Percentiles rank a stretch among this genome's conserved stretches.
These are phyloP conservation scores for Macrocybe gigantea DNA, from an alignment of 768 basidiomycete species.

Conservation along the genomic window DNA sequence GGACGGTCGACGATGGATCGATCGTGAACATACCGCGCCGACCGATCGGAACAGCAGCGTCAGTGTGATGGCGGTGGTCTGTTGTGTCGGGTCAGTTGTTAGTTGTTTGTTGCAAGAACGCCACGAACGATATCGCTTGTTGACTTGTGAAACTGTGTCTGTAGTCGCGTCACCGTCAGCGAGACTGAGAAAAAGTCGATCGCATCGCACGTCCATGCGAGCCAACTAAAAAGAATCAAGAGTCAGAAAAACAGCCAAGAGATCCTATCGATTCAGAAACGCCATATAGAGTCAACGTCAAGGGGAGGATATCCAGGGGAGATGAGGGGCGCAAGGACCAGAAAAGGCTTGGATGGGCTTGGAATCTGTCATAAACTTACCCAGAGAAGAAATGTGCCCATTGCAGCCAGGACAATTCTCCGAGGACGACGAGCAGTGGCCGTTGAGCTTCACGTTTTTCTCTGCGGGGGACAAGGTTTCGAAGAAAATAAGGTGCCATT, in stretches of 20 bases:
- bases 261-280: neutral
- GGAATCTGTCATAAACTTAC: slow-evolving; percentile 31
- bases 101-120: neutral
- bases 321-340: slow-evolving; percentile 3
- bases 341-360: slow-evolving; percentile 2
- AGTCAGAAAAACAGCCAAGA: neutral
- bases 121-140: slow-evolving; percentile 35
- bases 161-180: slow-evolving; percentile 43
- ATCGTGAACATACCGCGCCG: slow-evolving; percentile 46
- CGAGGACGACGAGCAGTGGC: slow-evolving; percentile 38
- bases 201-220: slow-evolving; percentile 85
- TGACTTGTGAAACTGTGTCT: slow-evolving; percentile 38
- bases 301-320: neutral
- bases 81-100: slow-evolving; percentile 1
- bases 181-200: slow-evolving; percentile 84
- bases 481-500: slow-evolving; percentile 46
- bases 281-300: neutral
- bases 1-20: slow-evolving; percentile 4
- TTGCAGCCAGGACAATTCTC: slow-evolving; percentile 42
- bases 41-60: slow-evolving; percentile 87
- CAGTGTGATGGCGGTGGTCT: slow-evolving; percentile 83
- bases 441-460: slow-evolving; percentile 31
- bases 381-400: slow-evolving; percentile 57
- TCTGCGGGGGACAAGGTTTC: slow-evolving; percentile 41
- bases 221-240: slow-evolving; percentile 43